Evolutionary conservation across 495 filamentous ascomycete species (phyloP), one percentile per base, ranked within the genome.

Genomic region (Tuber brumale): DNA sequence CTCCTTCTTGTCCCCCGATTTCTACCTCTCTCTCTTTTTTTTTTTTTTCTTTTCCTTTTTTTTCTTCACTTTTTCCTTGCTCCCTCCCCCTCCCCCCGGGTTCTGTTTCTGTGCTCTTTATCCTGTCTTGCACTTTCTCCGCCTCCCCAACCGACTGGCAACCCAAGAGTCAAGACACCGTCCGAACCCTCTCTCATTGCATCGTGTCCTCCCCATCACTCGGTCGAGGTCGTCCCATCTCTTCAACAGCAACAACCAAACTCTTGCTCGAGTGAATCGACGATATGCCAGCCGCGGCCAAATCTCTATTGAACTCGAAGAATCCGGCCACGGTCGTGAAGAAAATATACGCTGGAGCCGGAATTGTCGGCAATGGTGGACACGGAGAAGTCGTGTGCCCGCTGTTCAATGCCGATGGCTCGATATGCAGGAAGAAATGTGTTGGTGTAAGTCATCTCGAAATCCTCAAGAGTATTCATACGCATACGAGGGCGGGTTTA

Each of bases 351-450:
- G 76, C 74, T 43, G 70, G 75, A 19, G 80, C 75, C 21, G 76
- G 79, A 42, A 81, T 79, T 66, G 70, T 78, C n/a, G 72, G 76
- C 6, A 76, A 76, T 45, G 76, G 78, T 39, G 70, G 73, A 35
- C 74, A 75, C 73, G 81, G 81, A 31, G 95, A 97, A 85, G 95
- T 99, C 79, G 93, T 97, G 76, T 99, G 95, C 87, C 95, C 95
- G 77, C 86, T 99, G 86, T 91, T 90, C 82, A 97, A 97, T 84
- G 94, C 97, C 76, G 95, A 99, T 89, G 93, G 94, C 81, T 97
- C 95, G 81, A 94, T 91, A 86, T 99, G 95, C 88, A 92, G 95
- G 83, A 99, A 99, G 87, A 89, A 95, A 87, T 99, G 95, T 85
- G 88, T 95, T 82, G 95, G 95, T 85, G 95, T 98, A 87, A 93